phyloP scores from a whole-genome alignment of 2,329 filamentous ascomycete genomes.

The Nemania sp. region DNA sequence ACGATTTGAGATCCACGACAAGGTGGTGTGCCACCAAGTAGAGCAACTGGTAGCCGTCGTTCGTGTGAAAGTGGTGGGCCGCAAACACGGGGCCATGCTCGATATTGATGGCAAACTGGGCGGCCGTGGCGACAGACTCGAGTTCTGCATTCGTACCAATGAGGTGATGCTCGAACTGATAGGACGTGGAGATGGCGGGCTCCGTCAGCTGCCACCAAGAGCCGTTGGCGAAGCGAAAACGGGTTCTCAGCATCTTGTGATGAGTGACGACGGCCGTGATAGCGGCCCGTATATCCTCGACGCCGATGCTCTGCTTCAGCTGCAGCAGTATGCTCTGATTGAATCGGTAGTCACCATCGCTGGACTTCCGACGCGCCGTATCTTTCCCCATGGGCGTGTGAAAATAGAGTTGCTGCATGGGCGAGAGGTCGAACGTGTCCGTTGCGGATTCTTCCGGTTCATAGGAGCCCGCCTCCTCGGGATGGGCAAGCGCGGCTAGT shows the following conservation, averaged over 20 bases:
- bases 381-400: constrained; percentile 50
- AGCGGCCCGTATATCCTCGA: constrained; percentile 53
- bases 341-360: constrained; percentile 50
- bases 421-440: constrained; percentile 52
- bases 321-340: constrained; percentile 56
- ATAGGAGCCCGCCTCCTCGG: constrained; percentile 39
- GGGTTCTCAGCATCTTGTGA: constrained; percentile 56
- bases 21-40: constrained; percentile 58
- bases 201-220: constrained; percentile 54
- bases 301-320: constrained; percentile 46
- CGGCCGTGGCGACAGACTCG: constrained; percentile 45
- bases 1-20: constrained; percentile 56
- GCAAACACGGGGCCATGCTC: constrained; percentile 56
- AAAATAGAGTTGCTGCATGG: constrained; percentile 60
- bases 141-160: constrained; percentile 50
- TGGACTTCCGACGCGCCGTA: constrained; percentile 35
- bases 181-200: constrained; percentile 48
- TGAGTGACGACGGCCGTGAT: constrained; percentile 54
- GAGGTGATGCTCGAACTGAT: constrained; percentile 49
- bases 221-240: constrained; percentile 46
- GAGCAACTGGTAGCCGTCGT: constrained; percentile 51
- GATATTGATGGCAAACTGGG: constrained; percentile 53
- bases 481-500: constrained; percentile 44
- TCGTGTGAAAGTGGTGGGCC: constrained; percentile 52
- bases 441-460: constrained; percentile 42